These are phyloP conservation scores for Deinandra increscens DNA, from an alignment of 129 eudicot genomes.

Conservation along the genomic window DNA sequence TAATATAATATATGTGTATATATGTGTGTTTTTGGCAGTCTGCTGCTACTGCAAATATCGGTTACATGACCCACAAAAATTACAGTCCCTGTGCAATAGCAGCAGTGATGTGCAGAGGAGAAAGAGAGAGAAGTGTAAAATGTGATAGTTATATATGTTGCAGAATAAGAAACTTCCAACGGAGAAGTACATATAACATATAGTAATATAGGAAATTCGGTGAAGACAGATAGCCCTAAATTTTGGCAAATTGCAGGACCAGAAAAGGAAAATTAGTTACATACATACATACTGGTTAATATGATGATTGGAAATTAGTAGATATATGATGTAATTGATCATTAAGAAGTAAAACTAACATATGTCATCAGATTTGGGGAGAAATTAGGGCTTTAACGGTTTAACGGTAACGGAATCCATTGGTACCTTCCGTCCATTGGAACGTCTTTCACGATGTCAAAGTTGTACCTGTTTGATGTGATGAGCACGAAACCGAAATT, in stretches of 20 bases:
- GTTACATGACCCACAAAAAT: conserved; percentile 29
- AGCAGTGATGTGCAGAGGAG: conserved; percentile 21
- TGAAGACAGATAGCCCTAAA: background rate
- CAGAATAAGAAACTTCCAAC: conserved; percentile 25
- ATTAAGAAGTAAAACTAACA: no score
- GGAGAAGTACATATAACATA: conserved; percentile 7
- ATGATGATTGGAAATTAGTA: background rate
- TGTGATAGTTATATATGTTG: conserved; percentile 25
- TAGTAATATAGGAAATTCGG: no score
- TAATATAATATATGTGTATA: conserved; percentile 1
- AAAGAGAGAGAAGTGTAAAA: conserved; percentile 21
- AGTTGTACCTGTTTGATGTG: conserved; percentile 58
- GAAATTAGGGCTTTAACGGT: conserved; percentile 45
- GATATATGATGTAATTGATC: no score
- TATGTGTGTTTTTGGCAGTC: conserved; percentile 12
- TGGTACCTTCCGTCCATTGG: conserved; percentile 81
- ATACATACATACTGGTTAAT: background rate
- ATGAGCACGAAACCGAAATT: background rate
- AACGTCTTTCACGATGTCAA: conserved; percentile 69
- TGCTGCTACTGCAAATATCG: background rate
- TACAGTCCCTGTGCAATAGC: conserved; percentile 15
- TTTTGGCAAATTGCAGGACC: background rate
- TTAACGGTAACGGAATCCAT: conserved; percentile 44
- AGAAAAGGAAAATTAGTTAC: background rate
- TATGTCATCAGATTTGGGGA: background rate